Percentiles rank a stretch among this genome's conserved stretches.
These are phyloP conservation scores for Diddensiella transvaalensis DNA, from an alignment of 805 yeast species.

Conservation along the genomic window DNA sequence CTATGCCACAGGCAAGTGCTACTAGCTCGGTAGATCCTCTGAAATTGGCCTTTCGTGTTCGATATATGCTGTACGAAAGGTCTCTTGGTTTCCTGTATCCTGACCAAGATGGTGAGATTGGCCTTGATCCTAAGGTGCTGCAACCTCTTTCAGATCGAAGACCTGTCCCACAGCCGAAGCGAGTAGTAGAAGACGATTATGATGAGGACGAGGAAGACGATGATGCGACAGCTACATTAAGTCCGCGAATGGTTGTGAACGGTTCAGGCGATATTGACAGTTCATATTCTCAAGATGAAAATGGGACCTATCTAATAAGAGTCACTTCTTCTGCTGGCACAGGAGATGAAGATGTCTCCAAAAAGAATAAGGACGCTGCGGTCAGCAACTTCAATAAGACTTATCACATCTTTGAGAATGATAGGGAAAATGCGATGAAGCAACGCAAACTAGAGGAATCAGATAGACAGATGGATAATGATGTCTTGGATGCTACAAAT, in stretches of 20 bases:
- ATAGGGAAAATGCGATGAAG: slow-evolving; percentile 67
- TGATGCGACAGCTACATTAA: slow-evolving; percentile 12
- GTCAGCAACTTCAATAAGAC: slow-evolving; percentile 43
- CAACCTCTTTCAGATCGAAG: background rate
- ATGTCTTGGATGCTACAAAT: slow-evolving; percentile 15
- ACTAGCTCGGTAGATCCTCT: slow-evolving; percentile 31
- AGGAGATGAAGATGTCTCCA: slow-evolving; percentile 16
- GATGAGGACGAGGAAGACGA: slow-evolving; percentile 41
- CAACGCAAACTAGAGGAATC: slow-evolving; percentile 75
- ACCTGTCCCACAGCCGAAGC: background rate
- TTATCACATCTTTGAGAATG: slow-evolving; percentile 66
- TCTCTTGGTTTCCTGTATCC: slow-evolving; percentile 31
- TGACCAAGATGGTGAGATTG: slow-evolving; percentile 9
- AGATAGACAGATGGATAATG: slow-evolving; percentile 56
- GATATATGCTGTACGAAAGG: slow-evolving; percentile 40
- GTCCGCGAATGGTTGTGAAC: slow-evolving; percentile 32
- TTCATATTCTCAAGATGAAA: slow-evolving; percentile 2
- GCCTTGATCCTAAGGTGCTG: background rate
- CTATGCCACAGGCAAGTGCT: background rate
- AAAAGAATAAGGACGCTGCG: slow-evolving; percentile 19
- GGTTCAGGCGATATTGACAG: slow-evolving; percentile 3
- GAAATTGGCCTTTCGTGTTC: slow-evolving; percentile 35
- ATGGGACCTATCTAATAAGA: slow-evolving; percentile 8
- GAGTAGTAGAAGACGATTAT: slow-evolving; percentile 33
- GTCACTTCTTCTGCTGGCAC: background rate